A percentile compares a stretch with the other conserved stretches of the same genome.
Evolutionary conservation across 129 eudicot genomes (phyloP).

Genomic region (Dittrichia graveolens): DNA sequence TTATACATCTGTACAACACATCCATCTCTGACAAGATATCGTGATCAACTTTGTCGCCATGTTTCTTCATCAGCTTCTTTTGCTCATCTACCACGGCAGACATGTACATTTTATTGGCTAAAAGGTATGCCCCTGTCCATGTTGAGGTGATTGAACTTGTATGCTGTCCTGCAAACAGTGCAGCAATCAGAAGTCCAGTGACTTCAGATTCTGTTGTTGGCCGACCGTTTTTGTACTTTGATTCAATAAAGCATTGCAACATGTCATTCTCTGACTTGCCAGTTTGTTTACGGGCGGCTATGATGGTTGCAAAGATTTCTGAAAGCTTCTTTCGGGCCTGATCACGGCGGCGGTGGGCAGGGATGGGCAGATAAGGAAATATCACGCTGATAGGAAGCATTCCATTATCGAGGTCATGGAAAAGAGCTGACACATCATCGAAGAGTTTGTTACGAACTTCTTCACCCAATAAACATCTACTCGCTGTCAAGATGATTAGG

Average conservation of each 20-base stretch:
- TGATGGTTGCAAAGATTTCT: constrained; percentile 65
- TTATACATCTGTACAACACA: constrained; percentile 70
- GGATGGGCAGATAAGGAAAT: constrained; percentile 87
- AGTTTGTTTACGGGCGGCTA: constrained; percentile 59
- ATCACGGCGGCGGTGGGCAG: constrained; percentile 87
- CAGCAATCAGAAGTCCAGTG: constrained; percentile 86
- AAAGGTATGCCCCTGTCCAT: constrained; percentile 89
- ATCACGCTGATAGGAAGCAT: constrained; percentile 94
- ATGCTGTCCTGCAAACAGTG: constrained; percentile 88
- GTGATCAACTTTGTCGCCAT: constrained; percentile 64
- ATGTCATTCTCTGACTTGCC: constrained; percentile 68
- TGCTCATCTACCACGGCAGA: constrained; percentile 67
- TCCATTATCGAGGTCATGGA: constrained; percentile 87
- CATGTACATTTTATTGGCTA: constrained; percentile 55
- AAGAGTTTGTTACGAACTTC: constrained; percentile 91
- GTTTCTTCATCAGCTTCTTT: constrained; percentile 50
- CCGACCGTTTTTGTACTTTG: constrained; percentile 92
- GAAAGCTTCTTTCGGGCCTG: constrained; percentile 78
- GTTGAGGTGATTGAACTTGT: constrained; percentile 90
- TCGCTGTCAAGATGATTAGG: constrained; percentile 85
- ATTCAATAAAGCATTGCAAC: constrained; percentile 87
- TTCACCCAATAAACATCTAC: constrained; percentile 80
- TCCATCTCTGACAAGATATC: constrained; percentile 85
- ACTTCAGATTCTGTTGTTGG: constrained; percentile 72
- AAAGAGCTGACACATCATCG: constrained; percentile 86